Evolutionary conservation across 305 asterid species (phyloP), one percentile per base, ranked within the genome.

Genomic region (Plantago coronopus): DNA sequence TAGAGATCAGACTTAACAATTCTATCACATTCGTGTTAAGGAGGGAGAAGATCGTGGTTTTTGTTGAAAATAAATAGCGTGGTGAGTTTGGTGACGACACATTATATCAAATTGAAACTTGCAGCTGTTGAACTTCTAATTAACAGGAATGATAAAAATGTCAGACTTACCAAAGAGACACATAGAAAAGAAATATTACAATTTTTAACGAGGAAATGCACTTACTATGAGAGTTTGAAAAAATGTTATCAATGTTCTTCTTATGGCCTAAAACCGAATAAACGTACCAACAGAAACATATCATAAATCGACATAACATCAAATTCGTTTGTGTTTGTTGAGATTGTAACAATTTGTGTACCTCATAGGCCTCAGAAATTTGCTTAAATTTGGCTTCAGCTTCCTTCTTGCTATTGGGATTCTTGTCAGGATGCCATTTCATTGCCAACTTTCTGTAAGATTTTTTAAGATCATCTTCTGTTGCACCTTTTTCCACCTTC

Each of bases 341-440:
- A 17, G 7, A 27, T 27, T 8, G 34, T 2, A 48, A 57, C 27
- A 27, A 18, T 37, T 14, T 1, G 50, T 61, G 68, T 57, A 88
- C 98, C 66, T 91, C 98, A 67, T 84, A 91, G 46, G 96, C 96
- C 78, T 88, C 96, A 0, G 98, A 91, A 25, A 91, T 88, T 71
- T 91, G 83, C 77, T 83, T 88, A 72, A 91, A 91, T 76, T 76
- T 78, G 70, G 87, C 90, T 81, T 91, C 98, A 5, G 96, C 98
- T 77, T 86, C 95, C 45, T 49, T 71, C 74, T 88, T 91, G 71
- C 82, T 75, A 69, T 68, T 76, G 54, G 96, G 96, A 61, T 91
- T 91, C 74, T 86, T 86, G 74, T 86, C 95, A 7, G 98, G 98
- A 72, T 91, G 97, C 96, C 98, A 88, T 88, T 82, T 88, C 98